Evolutionary conservation across 2,329 filamentous ascomycete genomes (phyloP).

Genomic region (Triangularia setosa): DNA sequence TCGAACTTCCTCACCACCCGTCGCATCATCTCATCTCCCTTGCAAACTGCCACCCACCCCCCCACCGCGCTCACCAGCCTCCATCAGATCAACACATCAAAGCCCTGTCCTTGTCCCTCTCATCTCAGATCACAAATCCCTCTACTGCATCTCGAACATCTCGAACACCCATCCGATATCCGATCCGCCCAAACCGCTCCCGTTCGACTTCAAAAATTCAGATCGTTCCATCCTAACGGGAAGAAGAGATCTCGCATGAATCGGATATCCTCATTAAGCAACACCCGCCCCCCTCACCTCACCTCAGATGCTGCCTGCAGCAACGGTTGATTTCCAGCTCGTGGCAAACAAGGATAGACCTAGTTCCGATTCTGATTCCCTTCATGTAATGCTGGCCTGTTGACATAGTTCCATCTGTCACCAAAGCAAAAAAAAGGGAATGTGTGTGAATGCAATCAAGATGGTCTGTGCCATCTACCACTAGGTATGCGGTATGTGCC

Average conservation of each 20-base stretch:
- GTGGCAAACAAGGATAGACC: slow-evolving; percentile 3
- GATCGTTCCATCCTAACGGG: not conserved
- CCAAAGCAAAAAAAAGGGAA: not conserved
- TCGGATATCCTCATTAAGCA: not conserved
- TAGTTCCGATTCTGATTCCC: not conserved
- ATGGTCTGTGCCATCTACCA: not conserved
- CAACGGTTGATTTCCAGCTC: not conserved
- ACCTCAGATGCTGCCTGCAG: not conserved
- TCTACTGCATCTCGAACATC: not conserved
- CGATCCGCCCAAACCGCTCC: not conserved
- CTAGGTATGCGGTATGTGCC: not conserved
- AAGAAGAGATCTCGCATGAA: not conserved
- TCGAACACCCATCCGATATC: not conserved
- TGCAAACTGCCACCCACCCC: not conserved
- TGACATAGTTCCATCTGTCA: not conserved
- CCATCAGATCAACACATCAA: not conserved
- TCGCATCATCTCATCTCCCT: not conserved
- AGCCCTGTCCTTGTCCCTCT: not conserved
- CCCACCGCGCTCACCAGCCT: no score
- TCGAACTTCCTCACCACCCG: not conserved
- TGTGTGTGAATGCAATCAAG: not conserved
- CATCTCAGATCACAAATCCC: not conserved
- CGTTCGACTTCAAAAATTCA: not conserved
- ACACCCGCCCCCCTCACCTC: not conserved
- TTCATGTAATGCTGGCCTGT: not conserved